Conservation (phyloP, 2,329 filamentous ascomycete species). For the Triangularia setosa region DNA sequence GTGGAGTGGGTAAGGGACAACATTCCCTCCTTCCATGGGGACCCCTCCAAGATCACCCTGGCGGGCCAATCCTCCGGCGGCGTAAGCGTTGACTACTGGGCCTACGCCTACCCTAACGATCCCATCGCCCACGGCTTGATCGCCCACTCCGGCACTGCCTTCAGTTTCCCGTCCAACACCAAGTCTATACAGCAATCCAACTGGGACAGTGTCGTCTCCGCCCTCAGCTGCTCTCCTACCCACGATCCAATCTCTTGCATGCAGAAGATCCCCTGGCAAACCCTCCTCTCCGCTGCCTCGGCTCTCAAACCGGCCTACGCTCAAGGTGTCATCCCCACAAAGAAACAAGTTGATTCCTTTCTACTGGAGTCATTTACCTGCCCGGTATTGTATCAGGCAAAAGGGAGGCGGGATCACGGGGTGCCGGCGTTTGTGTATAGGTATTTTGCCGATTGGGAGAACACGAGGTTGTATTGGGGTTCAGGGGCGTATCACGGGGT, state of each 20-base stretch:
- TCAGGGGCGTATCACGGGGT: slow-evolving; percentile 48
- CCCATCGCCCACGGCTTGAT: slow-evolving; percentile 48
- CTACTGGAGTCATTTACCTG: slow-evolving; percentile 45
- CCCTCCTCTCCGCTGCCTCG: slow-evolving; percentile 36
- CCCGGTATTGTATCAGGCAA: slow-evolving; percentile 38
- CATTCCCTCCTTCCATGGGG: slow-evolving; percentile 44
- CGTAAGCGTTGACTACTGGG: slow-evolving; percentile 43
- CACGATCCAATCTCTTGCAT: slow-evolving; percentile 36
- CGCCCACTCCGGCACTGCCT: slow-evolving; percentile 42
- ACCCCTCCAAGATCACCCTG: slow-evolving; percentile 37
- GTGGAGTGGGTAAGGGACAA: slow-evolving; percentile 49
- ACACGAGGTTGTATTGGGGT: slow-evolving; percentile 41
- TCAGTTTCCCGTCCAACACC: slow-evolving; percentile 42
- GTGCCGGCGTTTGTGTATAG: slow-evolving; percentile 43
- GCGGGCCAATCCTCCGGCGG: slow-evolving; percentile 44
- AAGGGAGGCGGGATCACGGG: slow-evolving; percentile 31
- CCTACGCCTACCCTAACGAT: slow-evolving; percentile 46
- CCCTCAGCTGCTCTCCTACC: slow-evolving; percentile 35
- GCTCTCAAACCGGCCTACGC: slow-evolving; percentile 37
- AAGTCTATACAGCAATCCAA: slow-evolving; percentile 33
- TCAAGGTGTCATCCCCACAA: slow-evolving; percentile 31
- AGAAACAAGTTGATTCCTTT: slow-evolving; percentile 35
- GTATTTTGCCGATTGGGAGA: slow-evolving; percentile 48
- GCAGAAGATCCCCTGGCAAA: slow-evolving; percentile 33
- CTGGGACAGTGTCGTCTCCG: slow-evolving; percentile 39